Evolutionary conservation across 2,329 filamentous ascomycete genomes (phyloP).

Genomic region (Claviceps monticola): DNA sequence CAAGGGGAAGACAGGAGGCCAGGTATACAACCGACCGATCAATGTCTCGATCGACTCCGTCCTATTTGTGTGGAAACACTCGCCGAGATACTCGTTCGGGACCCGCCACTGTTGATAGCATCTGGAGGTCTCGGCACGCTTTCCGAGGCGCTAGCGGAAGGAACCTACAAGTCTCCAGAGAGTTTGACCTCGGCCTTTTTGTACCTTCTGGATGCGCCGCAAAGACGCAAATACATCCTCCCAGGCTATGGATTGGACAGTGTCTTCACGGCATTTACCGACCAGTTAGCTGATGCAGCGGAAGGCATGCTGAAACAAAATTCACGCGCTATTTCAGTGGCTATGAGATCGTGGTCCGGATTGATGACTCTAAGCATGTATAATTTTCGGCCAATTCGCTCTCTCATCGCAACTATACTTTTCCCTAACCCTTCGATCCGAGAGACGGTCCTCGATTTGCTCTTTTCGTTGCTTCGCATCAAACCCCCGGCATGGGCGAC

Average conservation of each 20-base stretch:
- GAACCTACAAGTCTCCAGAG: constrained; percentile 83
- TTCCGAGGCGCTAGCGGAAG: constrained; percentile 85
- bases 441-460: constrained; percentile 74
- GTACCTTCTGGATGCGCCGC: constrained; percentile 75
- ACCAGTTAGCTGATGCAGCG: constrained; percentile 47
- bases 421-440: constrained; percentile 41
- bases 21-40: constrained; percentile 52
- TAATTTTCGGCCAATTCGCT: constrained; percentile 70
- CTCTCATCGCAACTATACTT: constrained; percentile 53
- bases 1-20: constrained; percentile 76
- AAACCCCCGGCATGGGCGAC: constrained; percentile 89
- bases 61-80: constrained; percentile 89
- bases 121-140: constrained; percentile 75
- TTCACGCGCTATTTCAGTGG: constrained; percentile 78
- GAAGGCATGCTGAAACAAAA: constrained; percentile 64
- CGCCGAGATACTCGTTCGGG: constrained; percentile 78
- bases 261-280: constrained; percentile 84
- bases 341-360: constrained; percentile 88
- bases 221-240: constrained; percentile 66
- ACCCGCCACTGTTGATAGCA: constrained; percentile 66
- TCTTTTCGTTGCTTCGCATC: constrained; percentile 71
- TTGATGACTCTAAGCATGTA: constrained; percentile 81
- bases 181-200: constrained; percentile 79
- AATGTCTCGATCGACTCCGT: constrained; percentile 69
- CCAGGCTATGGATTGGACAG: constrained; percentile 83